Conservation (phyloP, 2,329 filamentous ascomycete species). For the Penicillium oxalicum region DNA sequence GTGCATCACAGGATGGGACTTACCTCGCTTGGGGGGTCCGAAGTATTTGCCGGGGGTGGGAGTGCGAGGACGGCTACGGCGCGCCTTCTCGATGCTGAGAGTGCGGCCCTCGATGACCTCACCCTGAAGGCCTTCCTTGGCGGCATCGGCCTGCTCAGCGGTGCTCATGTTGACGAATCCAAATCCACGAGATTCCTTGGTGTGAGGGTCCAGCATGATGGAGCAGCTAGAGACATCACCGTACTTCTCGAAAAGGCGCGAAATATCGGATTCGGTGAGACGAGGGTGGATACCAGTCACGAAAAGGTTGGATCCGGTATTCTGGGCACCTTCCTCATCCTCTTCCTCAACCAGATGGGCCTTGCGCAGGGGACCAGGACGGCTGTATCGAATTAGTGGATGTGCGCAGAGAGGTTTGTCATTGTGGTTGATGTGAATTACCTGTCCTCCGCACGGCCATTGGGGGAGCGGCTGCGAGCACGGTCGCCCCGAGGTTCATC, state of each 20-base stretch:
- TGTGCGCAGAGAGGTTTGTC: background rate
- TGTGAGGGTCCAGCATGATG: conserved; percentile 98
- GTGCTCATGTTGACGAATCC: conserved; percentile 99
- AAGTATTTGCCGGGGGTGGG: conserved; percentile 99
- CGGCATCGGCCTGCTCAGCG: conserved; percentile 89
- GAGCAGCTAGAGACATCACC: conserved; percentile 98
- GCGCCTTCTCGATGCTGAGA: conserved; percentile 97
- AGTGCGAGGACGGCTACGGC: conserved; percentile 86
- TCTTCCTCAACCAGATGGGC: conserved; percentile 27
- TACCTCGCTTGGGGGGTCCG: conserved; percentile 94
- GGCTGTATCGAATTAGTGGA: background rate
- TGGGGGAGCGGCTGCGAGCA: conserved; percentile 60
- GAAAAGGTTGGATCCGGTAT: conserved; percentile 96
- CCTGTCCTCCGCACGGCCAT: conserved; percentile 51
- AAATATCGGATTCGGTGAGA: conserved; percentile 81
- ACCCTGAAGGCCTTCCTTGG: conserved; percentile 91
- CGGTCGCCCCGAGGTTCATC: conserved; percentile 50
- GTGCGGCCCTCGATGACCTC: conserved; percentile 93
- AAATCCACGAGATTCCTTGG: conserved; percentile 96
- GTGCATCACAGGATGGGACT: conserved; percentile 34
- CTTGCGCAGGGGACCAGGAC: conserved; percentile 8
- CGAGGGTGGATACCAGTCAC: conserved; percentile 96
- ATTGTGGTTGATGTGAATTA: conserved; percentile 25
- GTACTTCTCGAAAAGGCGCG: conserved; percentile 96
- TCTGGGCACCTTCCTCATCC: conserved; percentile 72